These are phyloP conservation scores for Tetrahymena malaccensis DNA, from an alignment of 73 alveolate species.

Conservation along the genomic window DNA sequence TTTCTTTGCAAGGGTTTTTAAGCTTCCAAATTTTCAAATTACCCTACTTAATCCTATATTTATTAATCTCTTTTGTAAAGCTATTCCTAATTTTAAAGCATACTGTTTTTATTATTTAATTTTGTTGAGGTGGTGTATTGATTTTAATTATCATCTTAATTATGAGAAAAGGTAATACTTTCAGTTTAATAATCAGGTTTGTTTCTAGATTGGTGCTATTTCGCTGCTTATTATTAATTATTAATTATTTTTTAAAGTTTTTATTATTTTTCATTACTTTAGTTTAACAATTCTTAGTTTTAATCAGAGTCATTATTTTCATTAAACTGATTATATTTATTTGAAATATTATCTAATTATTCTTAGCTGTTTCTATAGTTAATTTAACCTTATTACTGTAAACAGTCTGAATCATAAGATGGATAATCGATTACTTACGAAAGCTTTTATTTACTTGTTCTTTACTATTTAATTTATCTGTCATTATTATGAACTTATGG, in stretches of 20 bases:
- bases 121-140: too few species aligned
- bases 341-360: background rate
- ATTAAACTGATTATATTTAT: too few species aligned
- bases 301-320: background rate
- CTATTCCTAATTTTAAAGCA: background rate
- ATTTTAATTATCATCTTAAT: too few species aligned
- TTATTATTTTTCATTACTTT: too few species aligned
- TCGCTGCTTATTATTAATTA: too few species aligned
- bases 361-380: background rate
- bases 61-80: background rate
- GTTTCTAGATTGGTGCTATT: too few species aligned
- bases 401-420: background rate
- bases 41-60: background rate
- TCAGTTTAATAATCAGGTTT: too few species aligned
- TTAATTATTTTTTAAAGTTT: too few species aligned
- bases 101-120: too few species aligned
- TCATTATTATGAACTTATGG: background rate
- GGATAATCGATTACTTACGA: background rate
- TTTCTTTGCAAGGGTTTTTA: background rate
- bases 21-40: too few species aligned
- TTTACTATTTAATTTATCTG: background rate
- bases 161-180: too few species aligned
- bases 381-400: background rate
- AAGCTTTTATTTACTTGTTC: background rate
- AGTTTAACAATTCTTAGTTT: too few species aligned